Percentiles rank a stretch among this genome's conserved stretches.
phyloP scores from a whole-genome alignment of 2,329 filamentous ascomycete species.

The Fusarium sp. region DNA sequence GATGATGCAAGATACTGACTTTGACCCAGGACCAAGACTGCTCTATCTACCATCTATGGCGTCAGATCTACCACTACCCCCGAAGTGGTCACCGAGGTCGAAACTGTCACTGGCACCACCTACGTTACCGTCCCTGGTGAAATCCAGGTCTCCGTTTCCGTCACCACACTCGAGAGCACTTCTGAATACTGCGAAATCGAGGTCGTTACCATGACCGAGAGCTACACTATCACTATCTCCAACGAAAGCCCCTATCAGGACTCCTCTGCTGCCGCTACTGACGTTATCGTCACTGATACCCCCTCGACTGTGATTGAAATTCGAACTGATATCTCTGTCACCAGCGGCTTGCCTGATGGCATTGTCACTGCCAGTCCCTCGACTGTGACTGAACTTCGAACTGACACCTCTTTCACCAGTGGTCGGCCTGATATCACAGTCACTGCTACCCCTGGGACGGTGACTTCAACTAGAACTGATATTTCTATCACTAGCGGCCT shows the following conservation, averaged over 20 bases:
- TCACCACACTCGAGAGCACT: slow-evolving; percentile 44
- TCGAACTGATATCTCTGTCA: slow-evolving; percentile 37
- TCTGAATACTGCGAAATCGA: slow-evolving; percentile 41
- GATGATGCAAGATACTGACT: slow-evolving; percentile 17
- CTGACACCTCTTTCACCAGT: slow-evolving; percentile 38
- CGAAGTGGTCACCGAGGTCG: slow-evolving; percentile 37
- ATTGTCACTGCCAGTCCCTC: slow-evolving; percentile 45
- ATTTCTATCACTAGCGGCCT: slow-evolving; percentile 39
- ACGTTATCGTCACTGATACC: slow-evolving; percentile 47
- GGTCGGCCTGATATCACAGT: slow-evolving; percentile 45
- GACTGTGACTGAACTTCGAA: slow-evolving; percentile 47
- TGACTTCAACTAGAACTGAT: slow-evolving; percentile 48
- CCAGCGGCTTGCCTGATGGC: slow-evolving; percentile 43
- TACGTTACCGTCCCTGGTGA: slow-evolving; percentile 48
- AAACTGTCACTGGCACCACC: slow-evolving; percentile 49
- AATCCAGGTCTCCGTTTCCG: slow-evolving; percentile 44
- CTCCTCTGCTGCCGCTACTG: slow-evolving; percentile 40
- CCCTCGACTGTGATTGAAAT: slow-evolving; percentile 51
- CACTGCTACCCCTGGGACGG: slow-evolving; percentile 44
- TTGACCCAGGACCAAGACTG: slow-evolving; percentile 51
- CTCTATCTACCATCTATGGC: slow-evolving; percentile 53
- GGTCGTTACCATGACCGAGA: slow-evolving; percentile 45
- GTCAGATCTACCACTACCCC: slow-evolving; percentile 40
- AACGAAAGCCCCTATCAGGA: slow-evolving; percentile 32
- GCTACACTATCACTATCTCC: slow-evolving; percentile 49